Percentiles rank a stretch among this genome's conserved stretches.
phyloP scores from a whole-genome alignment of 164 flowering plant species.

The Piper longum region DNA sequence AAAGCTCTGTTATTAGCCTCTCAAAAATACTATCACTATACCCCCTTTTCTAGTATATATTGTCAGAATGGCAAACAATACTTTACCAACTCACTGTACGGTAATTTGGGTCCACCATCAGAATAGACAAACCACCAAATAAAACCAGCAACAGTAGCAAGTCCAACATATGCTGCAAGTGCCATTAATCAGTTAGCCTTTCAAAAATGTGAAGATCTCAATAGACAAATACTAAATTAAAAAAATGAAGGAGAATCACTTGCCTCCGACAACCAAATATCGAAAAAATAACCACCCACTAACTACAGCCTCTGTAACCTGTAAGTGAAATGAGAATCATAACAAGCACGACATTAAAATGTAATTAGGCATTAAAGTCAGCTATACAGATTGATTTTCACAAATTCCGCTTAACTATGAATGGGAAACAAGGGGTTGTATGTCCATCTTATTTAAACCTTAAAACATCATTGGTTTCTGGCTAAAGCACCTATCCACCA shows the following conservation, averaged over 20 bases:
- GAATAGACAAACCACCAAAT: slow-evolving; percentile 97
- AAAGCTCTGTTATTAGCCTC: no score
- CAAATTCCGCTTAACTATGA: no score
- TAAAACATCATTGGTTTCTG: background rate
- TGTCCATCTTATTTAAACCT: no score
- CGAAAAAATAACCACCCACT: slow-evolving; percentile 96
- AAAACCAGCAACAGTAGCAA: slow-evolving; percentile 93
- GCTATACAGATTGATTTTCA: no score
- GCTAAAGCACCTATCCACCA: background rate
- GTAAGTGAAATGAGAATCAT: slow-evolving; percentile 15
- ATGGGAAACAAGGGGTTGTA: no score
- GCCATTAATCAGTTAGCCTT: background rate
- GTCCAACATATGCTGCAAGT: slow-evolving; percentile 90
- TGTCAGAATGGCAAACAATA: background rate
- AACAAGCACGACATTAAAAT: background rate
- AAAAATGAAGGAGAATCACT: background rate
- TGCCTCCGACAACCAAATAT: slow-evolving; percentile 96
- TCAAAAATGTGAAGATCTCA: background rate
- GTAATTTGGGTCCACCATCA: slow-evolving; percentile 69
- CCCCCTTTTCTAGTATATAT: background rate
- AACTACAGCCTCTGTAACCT: slow-evolving; percentile 96
- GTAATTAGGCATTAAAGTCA: no score
- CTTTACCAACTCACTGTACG: slow-evolving; percentile 76
- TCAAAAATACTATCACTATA: background rate
- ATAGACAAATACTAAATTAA: background rate